Percentiles rank a stretch among this genome's conserved stretches.
These are phyloP conservation scores for Coccomyxa sp. DNA, from an alignment of 139 green algal species.

Conservation along the genomic window DNA sequence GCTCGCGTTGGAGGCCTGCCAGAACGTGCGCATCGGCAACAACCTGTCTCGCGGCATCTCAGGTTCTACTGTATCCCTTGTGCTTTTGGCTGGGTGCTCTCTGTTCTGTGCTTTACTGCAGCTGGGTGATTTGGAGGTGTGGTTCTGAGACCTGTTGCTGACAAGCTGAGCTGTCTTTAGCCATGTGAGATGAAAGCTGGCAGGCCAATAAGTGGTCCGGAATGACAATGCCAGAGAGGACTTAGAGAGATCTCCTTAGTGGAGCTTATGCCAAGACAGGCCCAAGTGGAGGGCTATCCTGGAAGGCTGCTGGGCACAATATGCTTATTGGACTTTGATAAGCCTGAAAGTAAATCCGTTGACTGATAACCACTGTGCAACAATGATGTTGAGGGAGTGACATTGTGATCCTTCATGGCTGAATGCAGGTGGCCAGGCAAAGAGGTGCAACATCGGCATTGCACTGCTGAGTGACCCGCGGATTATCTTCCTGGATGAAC, in stretches of 20 bases:
- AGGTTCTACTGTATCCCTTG: not conserved
- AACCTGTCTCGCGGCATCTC: not conserved
- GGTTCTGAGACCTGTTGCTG: not conserved
- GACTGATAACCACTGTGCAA: too few species aligned
- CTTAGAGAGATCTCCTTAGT: too few species aligned
- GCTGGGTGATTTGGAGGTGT: not conserved
- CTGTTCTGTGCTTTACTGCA: not conserved
- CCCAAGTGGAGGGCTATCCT: too few species aligned
- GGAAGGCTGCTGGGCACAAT: too few species aligned
- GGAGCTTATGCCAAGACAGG: too few species aligned
- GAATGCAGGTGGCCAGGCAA: constrained; percentile 4
- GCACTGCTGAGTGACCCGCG: constrained; percentile 23
- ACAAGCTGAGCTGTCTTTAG: too few species aligned
- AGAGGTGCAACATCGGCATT: constrained; percentile 16
- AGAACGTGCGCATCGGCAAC: constrained; percentile 1
- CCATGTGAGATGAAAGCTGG: too few species aligned
- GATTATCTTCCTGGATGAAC: constrained; percentile 35
- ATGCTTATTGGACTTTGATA: too few species aligned
- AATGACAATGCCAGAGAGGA: too few species aligned
- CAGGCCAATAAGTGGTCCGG: too few species aligned
- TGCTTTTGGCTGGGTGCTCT: not conserved
- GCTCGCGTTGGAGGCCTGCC: constrained; percentile 2
- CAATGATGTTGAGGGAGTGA: too few species aligned
- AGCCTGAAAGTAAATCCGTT: too few species aligned
- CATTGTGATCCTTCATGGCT: not conserved